Conservation (phyloP, 164 flowering plant genomes). For the Sextonia rubra region DNA sequence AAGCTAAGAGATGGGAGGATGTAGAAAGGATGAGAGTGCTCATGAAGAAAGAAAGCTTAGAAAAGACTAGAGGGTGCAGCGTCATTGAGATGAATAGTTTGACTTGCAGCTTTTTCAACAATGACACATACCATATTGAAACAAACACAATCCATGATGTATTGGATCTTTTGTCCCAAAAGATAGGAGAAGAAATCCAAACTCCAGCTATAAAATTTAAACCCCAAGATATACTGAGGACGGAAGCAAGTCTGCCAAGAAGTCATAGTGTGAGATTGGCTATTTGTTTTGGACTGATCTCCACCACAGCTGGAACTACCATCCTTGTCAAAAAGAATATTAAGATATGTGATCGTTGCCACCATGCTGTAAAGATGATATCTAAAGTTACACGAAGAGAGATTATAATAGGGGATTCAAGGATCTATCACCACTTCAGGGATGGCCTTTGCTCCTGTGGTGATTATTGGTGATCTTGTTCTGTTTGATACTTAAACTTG, state of each 20-base stretch:
- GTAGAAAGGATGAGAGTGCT: conserved; percentile 37
- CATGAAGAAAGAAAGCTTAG: conserved; percentile 43
- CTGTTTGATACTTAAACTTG: background rate
- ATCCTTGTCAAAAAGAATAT: conserved; percentile 52
- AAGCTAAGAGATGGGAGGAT: conserved; percentile 60
- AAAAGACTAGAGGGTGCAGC: conserved; percentile 35
- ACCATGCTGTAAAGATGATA: conserved; percentile 40
- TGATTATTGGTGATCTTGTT: conserved; percentile 53
- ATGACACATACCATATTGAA: conserved; percentile 35
- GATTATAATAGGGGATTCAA: conserved; percentile 57
- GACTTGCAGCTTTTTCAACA: conserved; percentile 36
- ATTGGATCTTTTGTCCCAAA: conserved; percentile 31
- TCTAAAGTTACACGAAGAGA: conserved; percentile 45
- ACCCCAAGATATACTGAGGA: conserved; percentile 22
- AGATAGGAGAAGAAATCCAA: conserved; percentile 29
- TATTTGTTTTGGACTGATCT: conserved; percentile 49
- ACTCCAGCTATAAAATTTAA: conserved; percentile 28
- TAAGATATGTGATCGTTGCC: conserved; percentile 58
- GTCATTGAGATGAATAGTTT: conserved; percentile 31
- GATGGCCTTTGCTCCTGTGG: conserved; percentile 60
- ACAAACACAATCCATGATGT: conserved; percentile 34
- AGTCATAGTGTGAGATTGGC: conserved; percentile 65
- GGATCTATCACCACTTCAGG: conserved; percentile 55
- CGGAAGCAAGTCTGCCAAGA: conserved; percentile 28
- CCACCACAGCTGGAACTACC: conserved; percentile 37